phyloP scores from a whole-genome alignment of 1,139 yeast species.

The Geotrichum europaeum region DNA sequence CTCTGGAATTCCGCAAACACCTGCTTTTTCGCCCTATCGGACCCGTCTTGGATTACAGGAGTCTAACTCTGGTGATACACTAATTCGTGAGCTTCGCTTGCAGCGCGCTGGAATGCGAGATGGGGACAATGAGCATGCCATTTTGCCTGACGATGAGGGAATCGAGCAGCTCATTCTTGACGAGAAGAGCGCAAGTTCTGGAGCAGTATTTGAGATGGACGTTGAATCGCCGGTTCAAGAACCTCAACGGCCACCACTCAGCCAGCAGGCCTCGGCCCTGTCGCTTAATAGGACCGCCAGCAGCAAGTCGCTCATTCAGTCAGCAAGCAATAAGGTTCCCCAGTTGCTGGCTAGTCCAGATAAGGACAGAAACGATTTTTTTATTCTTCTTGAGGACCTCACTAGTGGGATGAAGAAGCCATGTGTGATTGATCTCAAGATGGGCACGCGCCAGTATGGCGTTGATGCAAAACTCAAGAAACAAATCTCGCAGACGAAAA shows the following conservation, averaged over 20 bases:
- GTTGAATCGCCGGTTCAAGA: slow-evolving; percentile 16
- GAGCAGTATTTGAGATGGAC: slow-evolving; percentile 28
- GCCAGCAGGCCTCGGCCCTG: not conserved
- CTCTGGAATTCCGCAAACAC: not conserved
- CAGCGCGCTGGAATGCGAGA: slow-evolving; percentile 15
- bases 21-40: slow-evolving; percentile 3
- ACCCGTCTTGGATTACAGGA: slow-evolving; percentile 5
- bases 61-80: not conserved
- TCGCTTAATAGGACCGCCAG: slow-evolving; percentile 7
- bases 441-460: slow-evolving; percentile 99
- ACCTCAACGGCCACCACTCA: not conserved
- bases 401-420: slow-evolving; percentile 79
- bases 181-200: slow-evolving; percentile 12
- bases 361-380: slow-evolving; percentile 55
- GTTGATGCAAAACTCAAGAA: slow-evolving; percentile 74
- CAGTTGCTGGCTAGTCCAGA: slow-evolving; percentile 18
- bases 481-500: slow-evolving; percentile 70
- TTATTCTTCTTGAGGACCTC: slow-evolving; percentile 84
- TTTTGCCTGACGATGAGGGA: slow-evolving; percentile 11
- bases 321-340: not conserved
- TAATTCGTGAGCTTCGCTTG: slow-evolving; percentile 10
- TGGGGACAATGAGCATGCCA: slow-evolving; percentile 3
- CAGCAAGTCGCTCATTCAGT: slow-evolving; percentile 3
- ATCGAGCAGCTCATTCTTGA: slow-evolving; percentile 2
- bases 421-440: slow-evolving; percentile 88